phyloP scores from a whole-genome alignment of 1,284 basidiomycete genomes.

The Boletus albobrunnescens region DNA sequence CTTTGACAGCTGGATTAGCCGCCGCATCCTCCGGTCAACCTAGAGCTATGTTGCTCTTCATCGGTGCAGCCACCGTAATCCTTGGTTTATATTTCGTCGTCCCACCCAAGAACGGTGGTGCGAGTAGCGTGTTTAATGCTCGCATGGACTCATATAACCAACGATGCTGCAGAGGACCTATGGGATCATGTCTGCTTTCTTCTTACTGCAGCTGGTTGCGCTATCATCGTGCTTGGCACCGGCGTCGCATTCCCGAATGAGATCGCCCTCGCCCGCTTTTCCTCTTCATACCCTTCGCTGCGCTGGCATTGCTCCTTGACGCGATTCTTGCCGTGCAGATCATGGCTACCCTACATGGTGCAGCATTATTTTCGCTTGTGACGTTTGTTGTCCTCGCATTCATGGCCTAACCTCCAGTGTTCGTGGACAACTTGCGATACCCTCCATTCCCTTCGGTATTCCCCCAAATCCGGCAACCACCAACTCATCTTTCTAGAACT shows the following conservation, averaged over 20 bases:
- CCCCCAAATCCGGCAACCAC: too few relatives aligned
- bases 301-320: not conserved
- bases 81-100: not conserved
- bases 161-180: not conserved
- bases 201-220: not conserved
- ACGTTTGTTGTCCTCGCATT: not conserved
- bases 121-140: not conserved
- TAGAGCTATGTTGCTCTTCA: not conserved
- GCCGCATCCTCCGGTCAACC: slow-evolving; percentile 1
- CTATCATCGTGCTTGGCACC: not conserved
- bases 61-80: not conserved
- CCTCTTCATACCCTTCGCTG: not conserved
- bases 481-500: too few relatives aligned
- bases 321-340: not conserved
- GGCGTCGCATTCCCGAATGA: not conserved
- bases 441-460: too few relatives aligned
- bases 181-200: not conserved
- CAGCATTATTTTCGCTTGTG: not conserved
- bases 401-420: not conserved
- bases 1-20: not conserved
- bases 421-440: too few relatives aligned
- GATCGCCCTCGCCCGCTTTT: not conserved
- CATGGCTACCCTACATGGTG: not conserved
- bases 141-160: not conserved
- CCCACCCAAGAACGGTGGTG: not conserved